Evolutionary conservation across 1,284 basidiomycete species (phyloP).

Genomic region (Sporisorium graminicola): DNA sequence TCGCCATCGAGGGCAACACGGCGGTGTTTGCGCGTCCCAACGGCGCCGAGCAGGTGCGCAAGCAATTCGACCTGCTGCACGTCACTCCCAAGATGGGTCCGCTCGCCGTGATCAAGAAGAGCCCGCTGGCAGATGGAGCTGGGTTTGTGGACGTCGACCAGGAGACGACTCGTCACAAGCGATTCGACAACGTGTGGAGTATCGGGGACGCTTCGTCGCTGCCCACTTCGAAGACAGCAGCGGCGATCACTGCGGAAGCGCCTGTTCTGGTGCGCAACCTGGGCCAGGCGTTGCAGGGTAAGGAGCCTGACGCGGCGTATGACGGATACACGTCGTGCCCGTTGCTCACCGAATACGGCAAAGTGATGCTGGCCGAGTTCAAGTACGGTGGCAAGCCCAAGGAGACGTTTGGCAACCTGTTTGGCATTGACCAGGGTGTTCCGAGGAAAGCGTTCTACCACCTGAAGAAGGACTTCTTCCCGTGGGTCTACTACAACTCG

Average conservation of each 20-base stretch:
- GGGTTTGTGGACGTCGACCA: constrained; percentile 81
- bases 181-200: constrained; percentile 85
- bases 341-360: constrained; percentile 81
- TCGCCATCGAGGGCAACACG: constrained; percentile 76
- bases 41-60: constrained; percentile 73
- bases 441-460: constrained; percentile 83
- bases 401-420: constrained; percentile 74
- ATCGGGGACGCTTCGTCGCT: constrained; percentile 90
- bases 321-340: constrained; percentile 69
- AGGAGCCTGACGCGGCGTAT: constrained; percentile 52
- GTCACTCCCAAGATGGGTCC: constrained; percentile 93
- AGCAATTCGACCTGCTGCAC: constrained; percentile 85
- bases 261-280: constrained; percentile 94
- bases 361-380: constrained; percentile 89
- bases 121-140: constrained; percentile 74
- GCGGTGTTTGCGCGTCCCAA: constrained; percentile 78
- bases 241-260: constrained; percentile 89
- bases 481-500: constrained; percentile 85
- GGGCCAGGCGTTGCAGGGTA: constrained; percentile 44
- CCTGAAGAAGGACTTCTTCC: constrained; percentile 92
- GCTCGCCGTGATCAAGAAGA: constrained; percentile 80
- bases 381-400: constrained; percentile 85
- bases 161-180: constrained; percentile 84
- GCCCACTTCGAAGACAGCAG: constrained; percentile 95
- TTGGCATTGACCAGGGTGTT: constrained; percentile 61